Conservation (phyloP, 768 basidiomycete genomes). For the Amyloporia xantha region DNA sequence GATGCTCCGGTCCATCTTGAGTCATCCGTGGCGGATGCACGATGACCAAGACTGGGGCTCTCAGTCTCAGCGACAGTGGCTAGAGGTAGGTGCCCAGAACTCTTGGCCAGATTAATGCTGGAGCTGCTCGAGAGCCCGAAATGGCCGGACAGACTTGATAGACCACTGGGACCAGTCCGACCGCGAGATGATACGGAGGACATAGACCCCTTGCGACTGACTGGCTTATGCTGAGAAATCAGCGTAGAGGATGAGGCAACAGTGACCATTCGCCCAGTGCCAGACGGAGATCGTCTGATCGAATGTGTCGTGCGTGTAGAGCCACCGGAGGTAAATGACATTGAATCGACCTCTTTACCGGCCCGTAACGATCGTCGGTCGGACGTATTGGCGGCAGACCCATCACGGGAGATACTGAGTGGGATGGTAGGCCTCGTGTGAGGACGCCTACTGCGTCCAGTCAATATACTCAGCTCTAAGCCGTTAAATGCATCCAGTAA, state of each 20-base stretch:
- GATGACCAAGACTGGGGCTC: conserved; percentile 14
- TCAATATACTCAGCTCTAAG: conserved; percentile 63
- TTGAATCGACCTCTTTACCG: conserved; percentile 18
- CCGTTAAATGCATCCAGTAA: conserved; percentile 78
- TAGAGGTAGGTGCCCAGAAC: conserved; percentile 43
- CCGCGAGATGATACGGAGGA: conserved; percentile 41
- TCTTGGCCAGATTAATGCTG: conserved; percentile 46
- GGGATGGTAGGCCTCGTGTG: conserved; percentile 20
- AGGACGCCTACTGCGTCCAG: conserved; percentile 38
- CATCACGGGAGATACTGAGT: conserved; percentile 11
- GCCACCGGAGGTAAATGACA: conserved; percentile 21
- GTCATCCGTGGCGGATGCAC: conserved; percentile 21
- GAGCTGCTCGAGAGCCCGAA: conserved; percentile 33
- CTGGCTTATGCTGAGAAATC: conserved; percentile 11
- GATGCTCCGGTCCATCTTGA: conserved; percentile 10
- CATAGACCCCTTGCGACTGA: conserved; percentile 46
- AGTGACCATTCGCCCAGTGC: conserved; percentile 8
- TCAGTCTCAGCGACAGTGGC: conserved; percentile 47
- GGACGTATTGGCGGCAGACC: neutral
- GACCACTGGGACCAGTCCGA: conserved; percentile 23
- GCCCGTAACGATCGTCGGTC: conserved; percentile 12
- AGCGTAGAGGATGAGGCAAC: conserved; percentile 7
- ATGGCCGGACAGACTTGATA: conserved; percentile 24
- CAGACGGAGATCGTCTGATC: conserved; percentile 17
- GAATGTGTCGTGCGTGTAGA: conserved; percentile 20